Percentiles rank a stretch among this genome's conserved stretches.
phyloP scores from a whole-genome alignment of 345 rosid genomes.

The Boechera stricta region DNA sequence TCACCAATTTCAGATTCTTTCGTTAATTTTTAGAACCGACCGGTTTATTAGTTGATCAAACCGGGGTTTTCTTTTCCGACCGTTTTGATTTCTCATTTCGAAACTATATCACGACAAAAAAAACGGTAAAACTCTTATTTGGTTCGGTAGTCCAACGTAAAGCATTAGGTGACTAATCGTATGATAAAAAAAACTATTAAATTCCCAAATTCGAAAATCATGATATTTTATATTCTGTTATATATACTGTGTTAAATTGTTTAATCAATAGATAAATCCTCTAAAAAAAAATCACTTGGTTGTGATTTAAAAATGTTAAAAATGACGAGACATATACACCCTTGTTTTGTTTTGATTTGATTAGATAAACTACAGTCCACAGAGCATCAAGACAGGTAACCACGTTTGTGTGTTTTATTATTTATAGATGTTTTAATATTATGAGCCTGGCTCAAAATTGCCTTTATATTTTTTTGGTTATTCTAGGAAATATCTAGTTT shows the following conservation, averaged over 20 bases:
- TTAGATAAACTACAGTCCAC: not conserved
- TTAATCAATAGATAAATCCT: not conserved
- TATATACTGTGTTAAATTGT: not conserved
- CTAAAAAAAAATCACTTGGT: too few species aligned
- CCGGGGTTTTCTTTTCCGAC: not conserved
- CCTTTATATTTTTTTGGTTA: not conserved
- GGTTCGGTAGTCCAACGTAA: not conserved
- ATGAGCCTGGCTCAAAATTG: not conserved
- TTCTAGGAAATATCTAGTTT: not conserved
- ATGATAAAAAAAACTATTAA: not conserved
- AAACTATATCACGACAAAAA: not conserved
- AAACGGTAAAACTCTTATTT: not conserved
- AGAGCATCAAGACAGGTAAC: constrained; percentile 25
- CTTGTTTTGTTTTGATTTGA: not conserved
- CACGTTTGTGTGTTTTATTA: constrained; percentile 31
- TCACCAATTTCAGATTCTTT: not conserved
- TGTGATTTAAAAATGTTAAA: not conserved
- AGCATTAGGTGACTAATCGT: constrained; percentile 5
- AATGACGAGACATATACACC: not conserved
- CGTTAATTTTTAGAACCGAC: not conserved
- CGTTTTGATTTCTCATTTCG: not conserved
- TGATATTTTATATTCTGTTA: not conserved
- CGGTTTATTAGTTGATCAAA: constrained; percentile 6
- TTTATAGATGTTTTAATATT: not conserved
- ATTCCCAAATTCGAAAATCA: not conserved